These are phyloP conservation scores for Saccharomycopsis amapae DNA, from an alignment of 805 yeast genomes.

Conservation along the genomic window DNA sequence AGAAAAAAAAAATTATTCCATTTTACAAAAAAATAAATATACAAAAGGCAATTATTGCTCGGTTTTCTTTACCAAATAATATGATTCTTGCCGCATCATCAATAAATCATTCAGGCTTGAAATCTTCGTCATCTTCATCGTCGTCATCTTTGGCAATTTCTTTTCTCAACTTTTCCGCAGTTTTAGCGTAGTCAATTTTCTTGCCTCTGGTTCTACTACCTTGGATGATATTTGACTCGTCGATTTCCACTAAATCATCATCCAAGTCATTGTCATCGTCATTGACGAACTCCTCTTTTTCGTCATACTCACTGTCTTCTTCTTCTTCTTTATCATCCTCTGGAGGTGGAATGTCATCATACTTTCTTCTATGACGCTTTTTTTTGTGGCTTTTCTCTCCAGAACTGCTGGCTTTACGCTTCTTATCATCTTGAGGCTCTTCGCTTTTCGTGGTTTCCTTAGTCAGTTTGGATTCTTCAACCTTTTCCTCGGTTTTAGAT, in stretches of 20 bases:
- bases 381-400: conserved; percentile 34
- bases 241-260: conserved; percentile 75
- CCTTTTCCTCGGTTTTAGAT: conserved; percentile 22
- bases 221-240: conserved; percentile 72
- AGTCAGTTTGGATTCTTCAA: conserved; percentile 16
- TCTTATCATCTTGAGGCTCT: conserved; percentile 21
- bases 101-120: conserved; percentile 36
- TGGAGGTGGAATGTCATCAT: conserved; percentile 51
- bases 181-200: conserved; percentile 76
- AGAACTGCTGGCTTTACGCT: conserved; percentile 25
- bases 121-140: conserved; percentile 45
- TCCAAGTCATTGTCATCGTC: conserved; percentile 62
- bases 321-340: conserved; percentile 44
- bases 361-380: conserved; percentile 52
- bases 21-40: neutral
- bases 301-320: conserved; percentile 41
- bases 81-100: too few relatives aligned
- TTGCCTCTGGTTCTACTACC: conserved; percentile 90
- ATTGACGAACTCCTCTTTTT: conserved; percentile 34
- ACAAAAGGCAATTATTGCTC: neutral
- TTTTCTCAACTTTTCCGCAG: conserved; percentile 60
- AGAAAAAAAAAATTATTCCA: neutral
- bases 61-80: conserved; percentile 22
- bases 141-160: conserved; percentile 33
- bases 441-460: conserved; percentile 16